Evolutionary conservation across 2,329 filamentous ascomycete species (phyloP).

Genomic region (Alternaria brassicae): DNA sequence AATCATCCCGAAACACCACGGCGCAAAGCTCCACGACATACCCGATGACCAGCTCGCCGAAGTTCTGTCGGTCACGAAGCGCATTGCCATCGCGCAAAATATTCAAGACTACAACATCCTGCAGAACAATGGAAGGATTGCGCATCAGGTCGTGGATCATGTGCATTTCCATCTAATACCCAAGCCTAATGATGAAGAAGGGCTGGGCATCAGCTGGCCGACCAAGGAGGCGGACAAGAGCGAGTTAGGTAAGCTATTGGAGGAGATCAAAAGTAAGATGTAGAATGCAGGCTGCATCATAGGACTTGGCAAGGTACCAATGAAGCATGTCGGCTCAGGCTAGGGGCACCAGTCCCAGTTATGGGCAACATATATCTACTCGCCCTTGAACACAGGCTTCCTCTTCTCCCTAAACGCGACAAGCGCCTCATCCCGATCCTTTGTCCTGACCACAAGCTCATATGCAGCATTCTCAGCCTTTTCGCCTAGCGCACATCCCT

Average conservation of each 20-base stretch:
- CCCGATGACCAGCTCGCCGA: conserved; percentile 87
- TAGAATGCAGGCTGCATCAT: conserved; percentile 46
- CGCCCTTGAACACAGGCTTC: conserved; percentile 70
- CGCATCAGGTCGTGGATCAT: conserved; percentile 92
- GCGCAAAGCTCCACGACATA: conserved; percentile 88
- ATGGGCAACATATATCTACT: conserved; percentile 20
- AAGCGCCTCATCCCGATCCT: conserved; percentile 88
- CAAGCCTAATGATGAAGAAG: conserved; percentile 85
- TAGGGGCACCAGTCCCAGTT: not conserved
- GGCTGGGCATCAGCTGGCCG: conserved; percentile 82
- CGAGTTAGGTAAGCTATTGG: conserved; percentile 76
- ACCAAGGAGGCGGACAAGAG: conserved; percentile 79
- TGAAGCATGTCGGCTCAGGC: conserved; percentile 23
- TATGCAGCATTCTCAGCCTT: conserved; percentile 88
- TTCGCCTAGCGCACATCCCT: conserved; percentile 69
- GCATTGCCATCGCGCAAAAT: conserved; percentile 78
- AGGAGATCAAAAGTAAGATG: conserved; percentile 91
- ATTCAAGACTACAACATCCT: conserved; percentile 88
- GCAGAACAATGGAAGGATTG: conserved; percentile 92
- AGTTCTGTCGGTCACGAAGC: conserved; percentile 86
- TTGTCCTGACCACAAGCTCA: conserved; percentile 78
- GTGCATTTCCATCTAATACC: conserved; percentile 98
- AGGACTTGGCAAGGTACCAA: conserved; percentile 4
- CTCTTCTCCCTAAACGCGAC: conserved; percentile 82
- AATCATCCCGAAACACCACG: conserved; percentile 94